A percentile compares a stretch with the other conserved stretches of the same genome.
phyloP scores from a whole-genome alignment of 495 filamentous ascomycete species.

The Neurospora pannonica region DNA sequence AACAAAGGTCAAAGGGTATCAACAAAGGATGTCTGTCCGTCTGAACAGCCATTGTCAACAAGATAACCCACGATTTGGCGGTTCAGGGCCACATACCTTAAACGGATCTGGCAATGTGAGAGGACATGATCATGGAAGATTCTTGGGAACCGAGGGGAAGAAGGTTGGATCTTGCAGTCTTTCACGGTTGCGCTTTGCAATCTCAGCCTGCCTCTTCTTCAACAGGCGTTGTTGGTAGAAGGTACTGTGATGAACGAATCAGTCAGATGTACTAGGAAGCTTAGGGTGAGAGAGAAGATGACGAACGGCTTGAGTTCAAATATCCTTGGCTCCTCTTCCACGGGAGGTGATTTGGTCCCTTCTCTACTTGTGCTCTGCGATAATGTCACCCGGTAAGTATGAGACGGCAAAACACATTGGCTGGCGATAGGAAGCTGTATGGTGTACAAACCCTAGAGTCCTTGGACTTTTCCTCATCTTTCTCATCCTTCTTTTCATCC shows the following conservation, averaged over 20 bases:
- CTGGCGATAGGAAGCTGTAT: slow-evolving; percentile 23
- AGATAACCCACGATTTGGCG: background rate
- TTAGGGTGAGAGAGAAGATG: background rate
- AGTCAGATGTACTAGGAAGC: background rate
- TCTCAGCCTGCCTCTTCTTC: slow-evolving; percentile 66
- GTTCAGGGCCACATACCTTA: background rate
- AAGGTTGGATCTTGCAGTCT: slow-evolving; percentile 65
- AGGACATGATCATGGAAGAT: slow-evolving; percentile 38
- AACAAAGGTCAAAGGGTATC: background rate
- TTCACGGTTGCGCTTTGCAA: slow-evolving; percentile 73
- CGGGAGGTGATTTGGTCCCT: slow-evolving; percentile 29
- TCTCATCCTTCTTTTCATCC: slow-evolving; percentile 29
- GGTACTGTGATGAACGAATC: slow-evolving; percentile 38
- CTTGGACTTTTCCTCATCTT: slow-evolving; percentile 41
- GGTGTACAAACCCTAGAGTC: slow-evolving; percentile 34
- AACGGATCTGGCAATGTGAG: background rate
- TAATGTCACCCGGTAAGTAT: background rate
- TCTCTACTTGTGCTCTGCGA: slow-evolving; percentile 22
- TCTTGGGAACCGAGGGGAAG: slow-evolving; percentile 78
- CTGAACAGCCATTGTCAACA: background rate
- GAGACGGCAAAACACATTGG: background rate
- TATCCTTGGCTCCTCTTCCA: slow-evolving; percentile 61
- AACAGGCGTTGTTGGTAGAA: slow-evolving; percentile 83
- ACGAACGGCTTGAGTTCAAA: slow-evolving; percentile 79
- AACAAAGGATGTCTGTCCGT: background rate